These are phyloP conservation scores for Phoenix roebelenii DNA, from an alignment of 176 grass and related monocot genomes.

Conservation along the genomic window DNA sequence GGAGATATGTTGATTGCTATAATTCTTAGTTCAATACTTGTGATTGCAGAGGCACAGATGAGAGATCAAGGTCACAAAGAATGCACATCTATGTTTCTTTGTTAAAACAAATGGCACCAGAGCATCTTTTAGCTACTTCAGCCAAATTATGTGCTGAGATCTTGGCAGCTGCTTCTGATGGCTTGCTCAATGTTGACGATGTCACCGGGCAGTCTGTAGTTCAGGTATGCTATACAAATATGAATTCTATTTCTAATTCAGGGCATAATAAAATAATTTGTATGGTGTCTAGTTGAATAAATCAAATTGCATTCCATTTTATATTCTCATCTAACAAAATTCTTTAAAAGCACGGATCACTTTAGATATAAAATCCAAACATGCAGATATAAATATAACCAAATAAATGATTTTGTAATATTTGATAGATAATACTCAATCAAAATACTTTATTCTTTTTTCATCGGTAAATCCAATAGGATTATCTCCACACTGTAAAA, in stretches of 20 bases:
- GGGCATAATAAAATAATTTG: too few species aligned
- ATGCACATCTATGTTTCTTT: conserved; percentile 94
- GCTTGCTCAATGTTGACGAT: conserved; percentile 77
- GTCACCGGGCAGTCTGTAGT: conserved; percentile 64
- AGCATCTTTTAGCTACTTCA: conserved; percentile 93
- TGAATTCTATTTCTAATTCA: not conserved
- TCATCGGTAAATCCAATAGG: too few species aligned
- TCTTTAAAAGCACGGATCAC: too few species aligned
- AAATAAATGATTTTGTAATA: too few species aligned
- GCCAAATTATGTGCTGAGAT: conserved; percentile 96
- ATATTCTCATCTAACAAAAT: too few species aligned
- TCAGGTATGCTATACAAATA: conserved; percentile 38
- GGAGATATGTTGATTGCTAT: not conserved
- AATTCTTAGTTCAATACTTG: conserved; percentile 7
- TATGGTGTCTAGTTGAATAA: too few species aligned
- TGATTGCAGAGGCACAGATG: conserved; percentile 59
- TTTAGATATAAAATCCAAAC: too few species aligned
- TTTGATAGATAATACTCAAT: too few species aligned
- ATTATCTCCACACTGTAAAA: too few species aligned
- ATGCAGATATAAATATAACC: too few species aligned
- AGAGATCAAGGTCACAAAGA: conserved; percentile 60
- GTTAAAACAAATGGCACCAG: conserved; percentile 97
- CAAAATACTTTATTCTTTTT: too few species aligned
- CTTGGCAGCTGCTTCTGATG: conserved; percentile 84
- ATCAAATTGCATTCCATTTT: too few species aligned